These are phyloP conservation scores for Rosa multiflora DNA, from an alignment of 306 rosid genomes.

Conservation along the genomic window DNA sequence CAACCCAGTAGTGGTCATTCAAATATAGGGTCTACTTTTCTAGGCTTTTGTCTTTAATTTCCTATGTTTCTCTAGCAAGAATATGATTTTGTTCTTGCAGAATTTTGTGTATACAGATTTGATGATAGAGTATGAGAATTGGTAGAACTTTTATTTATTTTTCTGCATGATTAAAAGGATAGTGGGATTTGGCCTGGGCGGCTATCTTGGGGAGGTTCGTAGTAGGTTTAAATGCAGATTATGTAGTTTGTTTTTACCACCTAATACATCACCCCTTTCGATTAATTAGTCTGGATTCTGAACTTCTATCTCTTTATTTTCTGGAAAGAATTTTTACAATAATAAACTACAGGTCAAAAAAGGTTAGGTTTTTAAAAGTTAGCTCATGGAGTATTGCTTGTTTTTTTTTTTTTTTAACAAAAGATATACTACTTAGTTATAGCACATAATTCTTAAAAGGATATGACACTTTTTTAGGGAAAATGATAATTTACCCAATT, in stretches of 20 bases:
- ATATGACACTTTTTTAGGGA: too few relatives aligned
- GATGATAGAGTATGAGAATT: constrained; percentile 11
- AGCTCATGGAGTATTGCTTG: too few relatives aligned
- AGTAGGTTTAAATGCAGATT: constrained; percentile 30
- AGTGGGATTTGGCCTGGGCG: constrained; percentile 1
- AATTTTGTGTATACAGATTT: constrained; percentile 5
- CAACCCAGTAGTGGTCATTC: constrained; percentile 14
- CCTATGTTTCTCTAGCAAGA: background rate
- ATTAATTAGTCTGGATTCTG: constrained; percentile 29
- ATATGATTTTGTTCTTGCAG: background rate
- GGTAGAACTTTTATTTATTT: background rate
- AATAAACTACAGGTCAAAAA: background rate
- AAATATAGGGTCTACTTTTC: background rate
- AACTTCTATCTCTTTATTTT: background rate
- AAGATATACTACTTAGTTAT: too few relatives aligned
- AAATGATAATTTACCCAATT: too few relatives aligned
- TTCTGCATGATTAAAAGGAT: background rate
- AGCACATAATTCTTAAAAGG: too few relatives aligned
- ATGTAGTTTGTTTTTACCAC: constrained; percentile 28
- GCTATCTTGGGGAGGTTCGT: constrained; percentile 28
- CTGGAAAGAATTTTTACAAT: background rate
- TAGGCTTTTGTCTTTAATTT: background rate
- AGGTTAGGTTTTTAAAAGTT: too few relatives aligned
- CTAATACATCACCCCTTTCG: constrained; percentile 28
- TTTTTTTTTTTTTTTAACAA: too few relatives aligned